Evolutionary conservation across 306 rosid genomes (phyloP).

Genomic region (Vigna unguiculata): DNA sequence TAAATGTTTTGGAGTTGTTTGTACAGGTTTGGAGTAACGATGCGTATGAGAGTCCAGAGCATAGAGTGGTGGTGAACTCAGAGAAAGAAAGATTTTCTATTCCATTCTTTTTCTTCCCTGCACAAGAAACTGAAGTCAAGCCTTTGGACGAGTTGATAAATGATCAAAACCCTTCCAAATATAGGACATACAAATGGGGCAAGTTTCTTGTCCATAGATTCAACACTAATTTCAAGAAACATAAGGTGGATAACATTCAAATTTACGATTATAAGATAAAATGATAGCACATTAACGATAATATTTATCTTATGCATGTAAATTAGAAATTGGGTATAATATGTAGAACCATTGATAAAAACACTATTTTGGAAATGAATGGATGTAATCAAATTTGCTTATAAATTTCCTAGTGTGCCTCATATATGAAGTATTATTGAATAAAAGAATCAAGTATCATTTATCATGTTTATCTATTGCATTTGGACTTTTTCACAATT

Average conservation of each 20-base stretch:
- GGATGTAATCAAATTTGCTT: background rate
- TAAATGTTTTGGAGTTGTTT: no score
- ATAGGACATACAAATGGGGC: conserved; percentile 64
- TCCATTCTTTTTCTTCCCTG: conserved; percentile 65
- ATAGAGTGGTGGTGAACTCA: conserved; percentile 71
- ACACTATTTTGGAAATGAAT: background rate
- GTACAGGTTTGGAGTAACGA: conserved; percentile 88
- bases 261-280: conserved; percentile 46
- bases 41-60: conserved; percentile 75
- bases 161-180: conserved; percentile 58
- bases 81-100: conserved; percentile 70
- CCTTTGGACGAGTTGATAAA: conserved; percentile 65
- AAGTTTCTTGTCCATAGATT: conserved; percentile 50
- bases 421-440: background rate
- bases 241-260: conserved; percentile 57
- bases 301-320: no score
- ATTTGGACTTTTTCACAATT: no score
- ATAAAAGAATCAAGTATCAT: background rate
- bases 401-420: background rate
- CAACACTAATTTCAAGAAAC: conserved; percentile 55
- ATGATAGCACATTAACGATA: no score
- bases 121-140: conserved; percentile 56
- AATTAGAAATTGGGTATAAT: no score
- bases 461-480: no score
- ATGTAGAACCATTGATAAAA: background rate